Evolutionary conservation across 495 filamentous ascomycete genomes (phyloP).

Genomic region (Xylaria bambusicola): DNA sequence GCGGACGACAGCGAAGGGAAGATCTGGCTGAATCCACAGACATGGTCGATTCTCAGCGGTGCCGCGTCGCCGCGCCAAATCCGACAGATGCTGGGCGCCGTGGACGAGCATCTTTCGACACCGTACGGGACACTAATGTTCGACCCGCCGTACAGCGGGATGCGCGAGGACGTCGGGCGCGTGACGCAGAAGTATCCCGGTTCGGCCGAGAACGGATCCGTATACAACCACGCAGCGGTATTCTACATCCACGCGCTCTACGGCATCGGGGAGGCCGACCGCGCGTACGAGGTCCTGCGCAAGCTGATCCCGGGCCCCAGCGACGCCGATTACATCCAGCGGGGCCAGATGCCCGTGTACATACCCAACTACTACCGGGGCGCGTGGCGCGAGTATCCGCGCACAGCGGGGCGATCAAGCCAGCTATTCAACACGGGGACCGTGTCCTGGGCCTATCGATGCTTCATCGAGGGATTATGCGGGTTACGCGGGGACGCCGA

Average conservation of each 20-base stretch:
- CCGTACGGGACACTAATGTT: conserved; percentile 59
- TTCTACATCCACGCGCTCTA: conserved; percentile 58
- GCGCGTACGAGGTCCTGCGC: conserved; percentile 51
- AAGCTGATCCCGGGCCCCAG: conserved; percentile 55
- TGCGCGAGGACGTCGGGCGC: conserved; percentile 61
- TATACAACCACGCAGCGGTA: conserved; percentile 58
- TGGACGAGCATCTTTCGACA: conserved; percentile 53
- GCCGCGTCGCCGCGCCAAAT: conserved; percentile 48
- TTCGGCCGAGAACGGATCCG: conserved; percentile 57
- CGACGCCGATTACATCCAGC: conserved; percentile 53
- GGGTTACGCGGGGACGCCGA: conserved; percentile 51
- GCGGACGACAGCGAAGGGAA: conserved; percentile 53
- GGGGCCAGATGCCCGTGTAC: conserved; percentile 57
- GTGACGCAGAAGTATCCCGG: conserved; percentile 60
- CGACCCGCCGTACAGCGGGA: conserved; percentile 51
- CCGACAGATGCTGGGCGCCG: conserved; percentile 46
- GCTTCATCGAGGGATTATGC: conserved; percentile 56
- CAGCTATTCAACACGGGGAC: conserved; percentile 62
- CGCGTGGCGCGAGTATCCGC: conserved; percentile 50
- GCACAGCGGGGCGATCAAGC: conserved; percentile 55
- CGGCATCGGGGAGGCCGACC: conserved; percentile 48
- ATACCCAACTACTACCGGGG: conserved; percentile 62
- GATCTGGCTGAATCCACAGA: conserved; percentile 60
- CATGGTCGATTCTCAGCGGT: conserved; percentile 55
- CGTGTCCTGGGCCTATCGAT: conserved; percentile 56